A percentile compares a stretch with the other conserved stretches of the same genome.
Evolutionary conservation across 2,329 filamentous ascomycete species (phyloP).

Genomic region (Apiospora arundinis): DNA sequence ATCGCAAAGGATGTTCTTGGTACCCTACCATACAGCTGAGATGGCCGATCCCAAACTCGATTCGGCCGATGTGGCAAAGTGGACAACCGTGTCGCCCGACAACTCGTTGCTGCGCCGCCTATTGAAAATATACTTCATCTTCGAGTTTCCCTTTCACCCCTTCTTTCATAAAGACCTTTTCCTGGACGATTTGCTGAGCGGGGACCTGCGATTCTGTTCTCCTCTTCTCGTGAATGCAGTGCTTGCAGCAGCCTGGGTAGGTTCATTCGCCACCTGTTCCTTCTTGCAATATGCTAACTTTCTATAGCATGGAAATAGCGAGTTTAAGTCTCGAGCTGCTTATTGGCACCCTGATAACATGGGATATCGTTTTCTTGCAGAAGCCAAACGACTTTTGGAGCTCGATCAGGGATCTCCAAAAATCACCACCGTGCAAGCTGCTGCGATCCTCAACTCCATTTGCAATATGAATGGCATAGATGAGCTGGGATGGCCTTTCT

Average conservation of each 20-base stretch:
- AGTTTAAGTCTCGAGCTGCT: conserved; percentile 38
- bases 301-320: conserved; percentile 39
- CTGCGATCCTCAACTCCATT: conserved; percentile 39
- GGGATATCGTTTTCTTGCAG: conserved; percentile 44
- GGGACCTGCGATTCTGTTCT: conserved; percentile 25
- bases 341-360: conserved; percentile 46
- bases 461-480: conserved; percentile 38
- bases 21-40: conserved; percentile 35
- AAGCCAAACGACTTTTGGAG: conserved; percentile 48
- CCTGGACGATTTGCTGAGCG: conserved; percentile 25
- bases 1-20: conserved; percentile 30
- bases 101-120: conserved; percentile 34
- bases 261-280: conserved; percentile 12
- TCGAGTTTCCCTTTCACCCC: conserved; percentile 25
- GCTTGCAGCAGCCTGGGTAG: conserved; percentile 38
- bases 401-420: conserved; percentile 35
- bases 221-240: conserved; percentile 29
- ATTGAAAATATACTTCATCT: conserved; percentile 25
- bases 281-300: conserved; percentile 20
- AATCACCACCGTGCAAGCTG: conserved; percentile 45
- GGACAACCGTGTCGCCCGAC: conserved; percentile 37
- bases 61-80: conserved; percentile 32
- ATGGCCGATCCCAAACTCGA: conserved; percentile 33
- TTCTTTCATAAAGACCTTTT: conserved; percentile 28
- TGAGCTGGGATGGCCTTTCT: conserved; percentile 33